Evolutionary conservation across 345 rosid species (phyloP).

Genomic region (Corymbia maculata): DNA sequence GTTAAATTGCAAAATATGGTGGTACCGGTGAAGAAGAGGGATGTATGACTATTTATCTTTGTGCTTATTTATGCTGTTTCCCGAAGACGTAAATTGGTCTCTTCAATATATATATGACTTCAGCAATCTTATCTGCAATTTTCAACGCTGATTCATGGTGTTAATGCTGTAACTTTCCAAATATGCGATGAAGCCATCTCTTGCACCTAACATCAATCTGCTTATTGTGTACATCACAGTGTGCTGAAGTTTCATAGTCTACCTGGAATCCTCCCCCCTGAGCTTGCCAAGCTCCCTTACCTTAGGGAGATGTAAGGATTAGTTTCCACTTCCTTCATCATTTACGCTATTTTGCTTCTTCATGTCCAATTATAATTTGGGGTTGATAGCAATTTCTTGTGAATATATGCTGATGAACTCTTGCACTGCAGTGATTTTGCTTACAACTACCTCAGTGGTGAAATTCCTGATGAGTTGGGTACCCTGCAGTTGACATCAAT

Average conservation of each 20-base stretch:
- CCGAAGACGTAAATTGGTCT: background rate
- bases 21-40: background rate
- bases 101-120: background rate
- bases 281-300: constrained; percentile 41
- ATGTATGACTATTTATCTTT: background rate
- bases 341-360: background rate
- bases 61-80: background rate
- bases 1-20: background rate
- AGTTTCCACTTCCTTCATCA: background rate
- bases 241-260: constrained; percentile 39
- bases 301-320: constrained; percentile 41
- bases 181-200: background rate
- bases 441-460: constrained; percentile 26
- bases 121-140: background rate
- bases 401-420: background rate
- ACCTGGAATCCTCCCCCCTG: constrained; percentile 60
- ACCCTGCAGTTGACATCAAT: constrained; percentile 13
- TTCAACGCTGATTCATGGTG: background rate
- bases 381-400: background rate
- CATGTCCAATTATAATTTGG: background rate
- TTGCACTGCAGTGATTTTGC: constrained; percentile 14
- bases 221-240: constrained; percentile 9
- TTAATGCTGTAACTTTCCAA: background rate
- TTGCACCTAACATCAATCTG: background rate
- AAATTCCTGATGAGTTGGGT: constrained; percentile 41